Percentiles rank a stretch among this genome's conserved stretches.
These are phyloP conservation scores for Solanum neorickii DNA, from an alignment of 257 asterid species.

Conservation along the genomic window DNA sequence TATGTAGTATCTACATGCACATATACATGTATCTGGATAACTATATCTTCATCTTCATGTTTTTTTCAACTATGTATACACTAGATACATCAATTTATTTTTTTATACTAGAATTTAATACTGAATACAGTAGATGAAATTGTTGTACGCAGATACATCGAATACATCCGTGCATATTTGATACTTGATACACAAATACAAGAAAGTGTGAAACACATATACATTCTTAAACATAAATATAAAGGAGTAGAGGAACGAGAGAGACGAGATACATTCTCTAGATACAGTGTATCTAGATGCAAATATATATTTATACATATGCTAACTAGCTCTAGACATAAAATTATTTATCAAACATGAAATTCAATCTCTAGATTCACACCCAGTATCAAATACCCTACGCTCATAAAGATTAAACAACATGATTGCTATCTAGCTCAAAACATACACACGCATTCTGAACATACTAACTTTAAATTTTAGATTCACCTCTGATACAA, in stretches of 20 bases:
- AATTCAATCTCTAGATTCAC: not conserved
- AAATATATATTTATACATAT: too few relatives aligned
- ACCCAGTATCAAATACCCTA: not conserved
- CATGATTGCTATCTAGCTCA: not conserved
- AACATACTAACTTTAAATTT: not conserved
- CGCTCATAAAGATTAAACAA: not conserved
- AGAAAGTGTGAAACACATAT: not conserved
- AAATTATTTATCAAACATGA: too few relatives aligned
- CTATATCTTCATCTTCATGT: not conserved
- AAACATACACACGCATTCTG: not conserved
- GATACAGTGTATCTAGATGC: not conserved
- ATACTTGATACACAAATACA: not conserved
- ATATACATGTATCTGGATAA: too few relatives aligned
- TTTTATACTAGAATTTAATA: too few relatives aligned
- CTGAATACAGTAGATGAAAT: too few relatives aligned
- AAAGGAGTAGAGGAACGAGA: not conserved
- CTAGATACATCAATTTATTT: too few relatives aligned
- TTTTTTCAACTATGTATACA: too few relatives aligned
- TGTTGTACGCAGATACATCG: not conserved
- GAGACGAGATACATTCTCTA: not conserved
- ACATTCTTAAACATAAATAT: not conserved
- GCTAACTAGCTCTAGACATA: too few relatives aligned
- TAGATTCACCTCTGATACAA: not conserved
- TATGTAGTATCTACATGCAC: too few relatives aligned
- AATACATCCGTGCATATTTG: not conserved